Evolutionary conservation across 2,329 filamentous ascomycete genomes (phyloP).

Genomic region (Botryotinia globosa): DNA sequence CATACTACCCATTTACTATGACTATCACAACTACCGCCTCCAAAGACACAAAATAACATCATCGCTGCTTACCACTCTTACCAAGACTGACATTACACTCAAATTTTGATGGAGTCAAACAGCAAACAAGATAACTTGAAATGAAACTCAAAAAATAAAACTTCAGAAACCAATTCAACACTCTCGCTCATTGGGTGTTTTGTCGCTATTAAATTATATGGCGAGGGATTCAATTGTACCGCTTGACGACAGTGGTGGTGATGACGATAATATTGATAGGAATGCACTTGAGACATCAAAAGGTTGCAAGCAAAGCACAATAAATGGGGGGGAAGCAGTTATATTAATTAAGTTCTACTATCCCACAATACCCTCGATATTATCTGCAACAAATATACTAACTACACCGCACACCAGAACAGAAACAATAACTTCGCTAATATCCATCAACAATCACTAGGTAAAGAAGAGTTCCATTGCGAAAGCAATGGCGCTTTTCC

Average conservation of each 20-base stretch:
- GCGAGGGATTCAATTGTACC: not conserved
- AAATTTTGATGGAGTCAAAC: not conserved
- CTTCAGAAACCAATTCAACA: fast-evolving
- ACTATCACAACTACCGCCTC: too few species aligned
- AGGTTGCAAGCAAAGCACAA: not conserved
- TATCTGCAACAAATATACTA: not conserved
- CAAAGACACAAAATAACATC: too few species aligned
- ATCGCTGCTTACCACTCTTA: too few species aligned
- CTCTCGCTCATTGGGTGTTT: not conserved
- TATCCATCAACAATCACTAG: not conserved
- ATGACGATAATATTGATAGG: not conserved
- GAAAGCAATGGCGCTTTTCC: not conserved
- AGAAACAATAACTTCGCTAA: not conserved
- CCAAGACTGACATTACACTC: not conserved
- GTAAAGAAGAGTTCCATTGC: not conserved
- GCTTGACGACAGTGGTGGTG: not conserved
- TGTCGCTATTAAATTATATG: not conserved
- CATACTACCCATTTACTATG: too few species aligned
- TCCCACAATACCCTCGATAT: not conserved
- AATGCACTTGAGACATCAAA: not conserved
- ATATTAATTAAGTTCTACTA: not conserved
- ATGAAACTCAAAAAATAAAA: not conserved
- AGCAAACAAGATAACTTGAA: not conserved
- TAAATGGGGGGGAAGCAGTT: not conserved
- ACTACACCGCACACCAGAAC: not conserved